Percentiles rank a stretch among this genome's conserved stretches.
Evolutionary conservation across 1,284 basidiomycete species (phyloP).

Genomic region (Rhodotorula sp.): DNA sequence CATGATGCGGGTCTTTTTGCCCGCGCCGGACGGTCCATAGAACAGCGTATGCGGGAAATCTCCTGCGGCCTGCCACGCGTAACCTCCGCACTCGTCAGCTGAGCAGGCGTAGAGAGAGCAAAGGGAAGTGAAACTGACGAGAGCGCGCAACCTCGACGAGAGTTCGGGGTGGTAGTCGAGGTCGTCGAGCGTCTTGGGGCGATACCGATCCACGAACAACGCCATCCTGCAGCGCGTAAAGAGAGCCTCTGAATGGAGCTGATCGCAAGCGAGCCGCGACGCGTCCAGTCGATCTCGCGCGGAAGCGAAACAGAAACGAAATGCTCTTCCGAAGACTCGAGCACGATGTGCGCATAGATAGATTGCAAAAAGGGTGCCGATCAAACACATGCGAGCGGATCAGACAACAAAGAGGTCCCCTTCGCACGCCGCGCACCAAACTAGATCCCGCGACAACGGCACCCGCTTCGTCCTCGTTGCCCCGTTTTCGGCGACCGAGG

Average conservation of each 20-base stretch:
- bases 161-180: conserved; percentile 86
- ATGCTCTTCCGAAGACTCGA: too few species aligned
- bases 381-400: too few species aligned
- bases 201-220: conserved; percentile 60
- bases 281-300: not conserved
- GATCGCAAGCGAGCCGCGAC: not conserved
- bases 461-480: conserved; percentile 24
- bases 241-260: too few species aligned
- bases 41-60: conserved; percentile 98
- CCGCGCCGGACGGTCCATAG: conserved; percentile 94
- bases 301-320: not conserved
- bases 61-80: conserved; percentile 21
- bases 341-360: too few species aligned
- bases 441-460: conserved; percentile 36
- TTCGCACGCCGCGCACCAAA: conserved; percentile 37
- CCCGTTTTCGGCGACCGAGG: not conserved
- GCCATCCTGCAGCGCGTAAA: conserved; percentile 20
- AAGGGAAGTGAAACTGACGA: conserved; percentile 56
- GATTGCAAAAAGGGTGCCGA: not conserved
- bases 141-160: conserved; percentile 72
- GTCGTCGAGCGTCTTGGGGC: conserved; percentile 78
- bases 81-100: not conserved
- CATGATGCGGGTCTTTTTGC: conserved; percentile 96
- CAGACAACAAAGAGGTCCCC: conserved; percentile 27
- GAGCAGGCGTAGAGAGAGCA: not conserved